Evolutionary conservation across 2,329 filamentous ascomycete genomes (phyloP), one percentile per base, ranked within the genome.

Genomic region (Penicillium sp.): DNA sequence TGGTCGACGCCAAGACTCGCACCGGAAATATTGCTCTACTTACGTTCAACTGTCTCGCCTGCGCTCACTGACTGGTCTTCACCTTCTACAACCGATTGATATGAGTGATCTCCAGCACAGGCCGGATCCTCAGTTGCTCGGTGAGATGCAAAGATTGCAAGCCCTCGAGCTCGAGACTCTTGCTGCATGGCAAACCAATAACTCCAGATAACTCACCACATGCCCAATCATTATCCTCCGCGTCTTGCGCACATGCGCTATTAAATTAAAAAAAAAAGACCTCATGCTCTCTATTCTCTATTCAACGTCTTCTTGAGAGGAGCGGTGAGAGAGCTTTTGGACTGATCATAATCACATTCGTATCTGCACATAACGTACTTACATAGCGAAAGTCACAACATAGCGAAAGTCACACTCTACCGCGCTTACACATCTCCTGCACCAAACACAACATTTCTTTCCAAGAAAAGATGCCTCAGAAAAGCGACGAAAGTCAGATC

Each of bases 1-100:
- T 1, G 31, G 16, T 13, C 49, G 49, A 13, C 5, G 68, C 7
- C 25, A 40, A 14, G 49, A 47, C 14, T 8, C 16, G 14, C 44
- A 51, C 33, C 31, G 39, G n/a, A 47, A 47, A 24, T 47, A 27
- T 11, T 51, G 49, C 27, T 51, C 49, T 14, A 44, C 14, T 3
- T 51, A 51, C 24, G 44, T 51, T 4, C 35, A 50, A 22, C 38
- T 51, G 16, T 51, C 48, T 3, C 27, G 43, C 2, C 27, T 46
- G 22, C 43, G 40, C 24, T 48, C 44, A 6, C 20, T 39, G 3
- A 14, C n/a, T 5, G 50, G 44, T 18, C 45, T 52, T 44, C 40
- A 52, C 14, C 44, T 52, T 11, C 33, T 52, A 8, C 45, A 52
- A 27, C 27, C 33, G 35, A 33, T 52, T 27, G 11, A n/a, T 7